These are phyloP conservation scores for Smithsoniella earleae DNA, from an alignment of 163 green algal species.

Conservation along the genomic window DNA sequence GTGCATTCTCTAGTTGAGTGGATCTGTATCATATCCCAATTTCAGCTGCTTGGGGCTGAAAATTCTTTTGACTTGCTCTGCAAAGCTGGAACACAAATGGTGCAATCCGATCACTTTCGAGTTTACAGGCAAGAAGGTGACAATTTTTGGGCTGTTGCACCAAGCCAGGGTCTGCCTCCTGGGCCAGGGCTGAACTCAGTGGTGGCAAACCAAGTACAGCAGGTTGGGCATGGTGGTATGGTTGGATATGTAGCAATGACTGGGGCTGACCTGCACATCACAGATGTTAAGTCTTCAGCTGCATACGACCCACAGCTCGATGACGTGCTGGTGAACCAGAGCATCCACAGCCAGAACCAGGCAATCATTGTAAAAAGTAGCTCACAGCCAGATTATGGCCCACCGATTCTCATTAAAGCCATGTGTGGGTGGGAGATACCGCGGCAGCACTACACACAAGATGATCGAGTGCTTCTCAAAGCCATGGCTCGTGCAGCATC, in stretches of 20 bases:
- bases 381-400: neutral
- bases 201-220: neutral
- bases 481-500: too few relatives aligned
- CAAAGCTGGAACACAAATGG: neutral
- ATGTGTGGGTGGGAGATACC: neutral
- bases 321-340: neutral
- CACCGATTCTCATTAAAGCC: neutral
- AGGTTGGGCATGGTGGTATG: constrained; percentile 5
- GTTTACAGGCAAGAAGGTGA: neutral
- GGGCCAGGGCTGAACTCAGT: neutral
- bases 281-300: neutral
- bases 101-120: neutral
- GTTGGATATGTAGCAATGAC: constrained; percentile 1
- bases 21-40: constrained; percentile 4
- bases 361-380: neutral
- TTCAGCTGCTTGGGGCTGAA: neutral
- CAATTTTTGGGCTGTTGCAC: constrained; percentile 4
- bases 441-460: neutral
- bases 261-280: neutral
- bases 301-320: neutral
- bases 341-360: neutral
- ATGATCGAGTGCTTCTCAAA: neutral
- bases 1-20: neutral
- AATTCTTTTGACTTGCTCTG: neutral
- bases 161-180: neutral